phyloP scores from a whole-genome alignment of 352 stramenopile species.

The Phytopythium aichiense region DNA sequence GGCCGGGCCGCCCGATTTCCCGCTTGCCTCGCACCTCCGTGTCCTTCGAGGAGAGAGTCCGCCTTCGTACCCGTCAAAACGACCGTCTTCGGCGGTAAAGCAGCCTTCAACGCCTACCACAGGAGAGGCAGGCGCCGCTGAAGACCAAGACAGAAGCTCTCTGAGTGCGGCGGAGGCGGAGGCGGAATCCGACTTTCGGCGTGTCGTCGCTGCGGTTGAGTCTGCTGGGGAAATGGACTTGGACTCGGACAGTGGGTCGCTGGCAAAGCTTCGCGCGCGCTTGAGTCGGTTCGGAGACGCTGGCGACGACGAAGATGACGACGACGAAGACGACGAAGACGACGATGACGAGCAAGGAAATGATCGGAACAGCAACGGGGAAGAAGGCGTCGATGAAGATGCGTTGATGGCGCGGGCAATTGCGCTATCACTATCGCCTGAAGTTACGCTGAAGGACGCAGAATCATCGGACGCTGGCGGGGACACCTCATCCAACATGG shows the following conservation, averaged over 20 bases:
- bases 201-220: constrained; percentile 19
- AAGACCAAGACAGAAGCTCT: constrained; percentile 1
- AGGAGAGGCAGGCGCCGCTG: constrained; percentile 7
- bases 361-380: constrained; percentile 38
- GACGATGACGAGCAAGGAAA: constrained; percentile 44
- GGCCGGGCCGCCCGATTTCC: constrained; percentile 25
- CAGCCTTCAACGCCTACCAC: constrained; percentile 20
- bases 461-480: constrained; percentile 8
- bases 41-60: constrained; percentile 69
- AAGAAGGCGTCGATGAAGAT: constrained; percentile 83
- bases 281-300: constrained; percentile 63
- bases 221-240: constrained; percentile 56
- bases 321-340: constrained; percentile 52
- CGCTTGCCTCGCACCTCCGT: constrained; percentile 62
- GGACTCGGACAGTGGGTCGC: constrained; percentile 54
- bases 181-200: constrained; percentile 31
- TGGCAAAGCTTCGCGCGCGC: constrained; percentile 56
- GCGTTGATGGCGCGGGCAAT: constrained; percentile 87
- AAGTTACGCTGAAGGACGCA: constrained; percentile 72
- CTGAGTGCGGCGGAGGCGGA: constrained; percentile 22
- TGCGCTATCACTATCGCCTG: constrained; percentile 80
- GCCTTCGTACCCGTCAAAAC: constrained; percentile 35
- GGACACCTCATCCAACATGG: constrained; percentile 13
- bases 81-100: constrained; percentile 15
- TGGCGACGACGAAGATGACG: constrained; percentile 48